Percentiles rank a stretch among this genome's conserved stretches.
Evolutionary conservation across 2,329 filamentous ascomycete species (phyloP).

Genomic region (Diaporthe ilicicola): DNA sequence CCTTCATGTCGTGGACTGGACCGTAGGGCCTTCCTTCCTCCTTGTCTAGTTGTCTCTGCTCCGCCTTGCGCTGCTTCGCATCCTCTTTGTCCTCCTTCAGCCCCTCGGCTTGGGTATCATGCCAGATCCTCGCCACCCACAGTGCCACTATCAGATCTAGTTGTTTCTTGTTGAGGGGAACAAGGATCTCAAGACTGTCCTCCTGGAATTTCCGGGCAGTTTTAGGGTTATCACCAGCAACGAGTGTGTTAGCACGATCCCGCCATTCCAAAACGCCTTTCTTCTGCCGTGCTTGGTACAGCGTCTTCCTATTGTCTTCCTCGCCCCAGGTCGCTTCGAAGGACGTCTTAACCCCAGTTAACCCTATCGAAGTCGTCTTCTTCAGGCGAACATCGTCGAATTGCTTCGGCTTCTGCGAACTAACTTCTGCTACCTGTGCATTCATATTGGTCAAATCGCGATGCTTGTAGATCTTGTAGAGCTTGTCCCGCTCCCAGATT

Average conservation of each 20-base stretch:
- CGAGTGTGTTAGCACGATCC: not conserved
- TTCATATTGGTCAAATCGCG: not conserved
- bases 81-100: not conserved
- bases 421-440: not conserved
- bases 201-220: not conserved
- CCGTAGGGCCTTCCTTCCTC: slow-evolving; percentile 7
- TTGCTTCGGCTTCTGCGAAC: not conserved
- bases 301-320: not conserved
- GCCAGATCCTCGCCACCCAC: slow-evolving; percentile 22
- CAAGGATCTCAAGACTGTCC: slow-evolving; percentile 18
- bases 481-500: not conserved
- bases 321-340: slow-evolving; percentile 7
- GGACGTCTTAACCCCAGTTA: not conserved
- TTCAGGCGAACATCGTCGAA: slow-evolving; percentile 5
- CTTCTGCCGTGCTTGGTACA: slow-evolving; percentile 13
- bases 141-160: slow-evolving; percentile 18
- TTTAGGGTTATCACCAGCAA: not conserved
- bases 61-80: not conserved
- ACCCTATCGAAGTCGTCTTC: not conserved
- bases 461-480: slow-evolving; percentile 19
- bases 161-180: slow-evolving; percentile 8
- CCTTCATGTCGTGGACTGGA: slow-evolving; percentile 1
- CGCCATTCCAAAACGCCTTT: slow-evolving; percentile 27
- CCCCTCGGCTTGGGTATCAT: not conserved
- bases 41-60: not conserved